Evolutionary conservation across 768 basidiomycete species (phyloP).

Genomic region (Daedaleopsis sinensis): DNA sequence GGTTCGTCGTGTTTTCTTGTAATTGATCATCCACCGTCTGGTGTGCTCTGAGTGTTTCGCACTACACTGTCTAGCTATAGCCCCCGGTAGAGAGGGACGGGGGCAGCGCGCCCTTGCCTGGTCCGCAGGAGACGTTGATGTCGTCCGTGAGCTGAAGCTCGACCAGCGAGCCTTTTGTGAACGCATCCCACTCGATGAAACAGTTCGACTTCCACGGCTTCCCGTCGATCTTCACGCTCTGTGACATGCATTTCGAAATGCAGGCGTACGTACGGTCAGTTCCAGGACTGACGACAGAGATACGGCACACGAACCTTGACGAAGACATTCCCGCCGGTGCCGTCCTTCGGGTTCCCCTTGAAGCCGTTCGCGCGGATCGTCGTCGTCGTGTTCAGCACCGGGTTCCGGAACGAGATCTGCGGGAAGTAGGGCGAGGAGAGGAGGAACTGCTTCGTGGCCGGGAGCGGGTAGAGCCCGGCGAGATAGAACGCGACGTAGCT

Average conservation of each 20-base stretch:
- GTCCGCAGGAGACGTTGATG: conserved; percentile 55
- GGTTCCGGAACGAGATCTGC: conserved; percentile 62
- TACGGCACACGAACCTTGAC: conserved; percentile 46
- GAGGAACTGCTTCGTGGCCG: conserved; percentile 60
- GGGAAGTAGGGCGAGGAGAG: conserved; percentile 67
- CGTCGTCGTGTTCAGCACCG: conserved; percentile 57
- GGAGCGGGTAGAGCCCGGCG: conserved; percentile 63
- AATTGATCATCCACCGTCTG: too few relatives aligned
- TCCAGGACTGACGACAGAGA: too few relatives aligned
- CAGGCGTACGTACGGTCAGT: too few relatives aligned
- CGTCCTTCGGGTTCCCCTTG: conserved; percentile 51
- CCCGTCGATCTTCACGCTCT: conserved; percentile 63
- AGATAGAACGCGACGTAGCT: conserved; percentile 63
- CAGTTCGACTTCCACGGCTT: conserved; percentile 63
- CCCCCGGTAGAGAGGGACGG: conserved; percentile 71
- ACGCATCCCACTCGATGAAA: conserved; percentile 69
- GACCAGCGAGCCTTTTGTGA: conserved; percentile 51
- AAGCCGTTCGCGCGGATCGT: conserved; percentile 55
- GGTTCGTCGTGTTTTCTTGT: neutral
- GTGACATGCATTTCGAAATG: neutral
- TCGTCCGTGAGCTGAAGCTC: conserved; percentile 59
- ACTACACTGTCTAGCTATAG: conserved; percentile 28
- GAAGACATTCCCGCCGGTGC: conserved; percentile 58
- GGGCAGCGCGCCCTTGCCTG: conserved; percentile 47
- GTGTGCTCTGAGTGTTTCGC: too few relatives aligned